A percentile compares a stretch with the other conserved stretches of the same genome.
These are phyloP conservation scores for Brettanomyces anomalus DNA, from an alignment of 805 yeast genomes.

Conservation along the genomic window DNA sequence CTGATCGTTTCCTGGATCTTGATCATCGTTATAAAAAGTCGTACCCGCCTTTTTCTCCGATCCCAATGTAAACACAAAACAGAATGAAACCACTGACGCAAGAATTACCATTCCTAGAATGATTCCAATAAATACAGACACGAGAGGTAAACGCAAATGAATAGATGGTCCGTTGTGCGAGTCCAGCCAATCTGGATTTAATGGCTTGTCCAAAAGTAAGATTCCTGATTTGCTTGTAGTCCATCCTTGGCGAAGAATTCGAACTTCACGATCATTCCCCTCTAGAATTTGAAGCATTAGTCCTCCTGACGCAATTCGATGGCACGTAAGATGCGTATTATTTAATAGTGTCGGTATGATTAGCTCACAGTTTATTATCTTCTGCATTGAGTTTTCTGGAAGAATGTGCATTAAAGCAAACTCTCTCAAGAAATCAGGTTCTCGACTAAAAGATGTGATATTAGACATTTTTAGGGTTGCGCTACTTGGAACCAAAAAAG, in stretches of 20 bases:
- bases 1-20: too few relatives aligned
- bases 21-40: too few relatives aligned
- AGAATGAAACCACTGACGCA: constrained; percentile 25
- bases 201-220: constrained; percentile 57
- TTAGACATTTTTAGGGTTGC: constrained; percentile 46
- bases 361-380: constrained; percentile 39
- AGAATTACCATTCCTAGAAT: constrained; percentile 46
- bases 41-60: too few relatives aligned
- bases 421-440: constrained; percentile 30
- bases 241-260: constrained; percentile 55
- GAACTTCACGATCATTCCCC: constrained; percentile 48
- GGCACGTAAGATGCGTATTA: constrained; percentile 35
- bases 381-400: constrained; percentile 43
- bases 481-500: constrained; percentile 67
- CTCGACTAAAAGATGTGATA: constrained; percentile 32
- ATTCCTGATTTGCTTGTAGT: constrained; percentile 43
- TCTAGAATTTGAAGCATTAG: constrained; percentile 33
- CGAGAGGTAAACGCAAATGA: constrained; percentile 55
- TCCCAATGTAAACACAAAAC: constrained; percentile 28
- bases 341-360: constrained; percentile 35
- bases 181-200: constrained; percentile 56
- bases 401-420: constrained; percentile 64
- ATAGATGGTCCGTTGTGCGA: constrained; percentile 24
- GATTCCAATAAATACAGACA: constrained; percentile 61
- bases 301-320: constrained; percentile 30